phyloP scores from a whole-genome alignment of 352 stramenopile genomes.

The Hyaloperonospora arabidopsidis region DNA sequence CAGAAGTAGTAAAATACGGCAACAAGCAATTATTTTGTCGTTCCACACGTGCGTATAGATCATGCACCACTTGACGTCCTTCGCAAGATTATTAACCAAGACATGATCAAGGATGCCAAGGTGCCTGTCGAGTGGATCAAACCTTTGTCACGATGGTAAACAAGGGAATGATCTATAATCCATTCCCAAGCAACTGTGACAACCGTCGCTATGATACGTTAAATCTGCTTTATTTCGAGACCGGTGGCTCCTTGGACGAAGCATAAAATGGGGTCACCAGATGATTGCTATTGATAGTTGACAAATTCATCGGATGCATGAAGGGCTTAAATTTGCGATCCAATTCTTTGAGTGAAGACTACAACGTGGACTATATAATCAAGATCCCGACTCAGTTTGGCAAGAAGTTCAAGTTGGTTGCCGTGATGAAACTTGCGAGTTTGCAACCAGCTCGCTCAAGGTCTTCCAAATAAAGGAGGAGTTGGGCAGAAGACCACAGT shows the following conservation, averaged over 20 bases:
- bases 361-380: no score
- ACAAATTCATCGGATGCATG: neutral
- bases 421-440: neutral
- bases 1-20: neutral
- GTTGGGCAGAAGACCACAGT: neutral
- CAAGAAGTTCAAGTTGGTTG: neutral
- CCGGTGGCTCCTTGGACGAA: neutral
- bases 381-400: neutral
- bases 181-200: neutral
- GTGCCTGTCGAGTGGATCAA: neutral
- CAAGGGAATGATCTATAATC: neutral
- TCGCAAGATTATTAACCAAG: neutral
- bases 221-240: neutral
- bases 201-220: constrained; percentile 1
- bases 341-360: neutral
- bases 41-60: neutral
- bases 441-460: neutral
- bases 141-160: neutral
- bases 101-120: neutral
- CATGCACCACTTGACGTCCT: neutral
- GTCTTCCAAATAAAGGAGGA: neutral
- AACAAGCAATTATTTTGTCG: neutral
- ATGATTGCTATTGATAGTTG: neutral
- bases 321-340: neutral
- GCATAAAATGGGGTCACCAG: no score